Base-by-base conservation (phyloP, 495 filamentous ascomycete species). In the Gamarada debralockiae region DNA sequence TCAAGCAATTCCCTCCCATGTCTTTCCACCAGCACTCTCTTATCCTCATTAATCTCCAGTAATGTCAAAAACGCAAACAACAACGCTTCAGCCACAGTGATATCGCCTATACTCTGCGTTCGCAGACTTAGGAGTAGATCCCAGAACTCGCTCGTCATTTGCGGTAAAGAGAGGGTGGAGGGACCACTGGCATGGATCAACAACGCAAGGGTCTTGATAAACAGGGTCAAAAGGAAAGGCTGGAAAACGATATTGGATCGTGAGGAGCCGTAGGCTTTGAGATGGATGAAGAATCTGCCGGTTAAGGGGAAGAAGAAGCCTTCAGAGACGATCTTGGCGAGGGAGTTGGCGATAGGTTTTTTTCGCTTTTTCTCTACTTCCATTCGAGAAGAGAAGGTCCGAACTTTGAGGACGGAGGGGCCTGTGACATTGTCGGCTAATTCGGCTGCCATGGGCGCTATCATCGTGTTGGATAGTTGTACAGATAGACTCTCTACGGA, bases 261-360 rank as follows among this genome's bases (percentile, higher is more conserved):
- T 0, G 40, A 24, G n/a, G 67, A 70, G 3, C 68, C 64, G 2
- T 68, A 55, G 3, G 68, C 67, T 37, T 70, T 77, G 38, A 77
- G 61, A 5, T 75, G 73, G n/a, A 70, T 71, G 50, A 77, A 76
- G 64, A 79, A 82, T 33, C 78, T 75, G 5, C 79, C 79, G 0
- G 79, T 81, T 4, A 90, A 65, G 15, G 93, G 82, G 69, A 87
- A 83, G 79, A 97, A 96, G 71, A 96, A 93, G 6, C 81, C 81
- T 0, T 84, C 75, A 0, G 76, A 72, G 36, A 96, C 79, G 27
- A 96, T 73, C 21, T 81, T 78, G 27, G 91, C 82, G 1, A 95
- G 79, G 17, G 82, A 81, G 61, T 92, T 96, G 5, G 85, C 76
- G 22, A 84, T 85, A 0, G 82, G 75, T 55, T 83, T 84, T 49